Evolutionary conservation across 352 stramenopile species (phyloP), one percentile per base, ranked within the genome.

Genomic region (Thalassiosira mediterranea): DNA sequence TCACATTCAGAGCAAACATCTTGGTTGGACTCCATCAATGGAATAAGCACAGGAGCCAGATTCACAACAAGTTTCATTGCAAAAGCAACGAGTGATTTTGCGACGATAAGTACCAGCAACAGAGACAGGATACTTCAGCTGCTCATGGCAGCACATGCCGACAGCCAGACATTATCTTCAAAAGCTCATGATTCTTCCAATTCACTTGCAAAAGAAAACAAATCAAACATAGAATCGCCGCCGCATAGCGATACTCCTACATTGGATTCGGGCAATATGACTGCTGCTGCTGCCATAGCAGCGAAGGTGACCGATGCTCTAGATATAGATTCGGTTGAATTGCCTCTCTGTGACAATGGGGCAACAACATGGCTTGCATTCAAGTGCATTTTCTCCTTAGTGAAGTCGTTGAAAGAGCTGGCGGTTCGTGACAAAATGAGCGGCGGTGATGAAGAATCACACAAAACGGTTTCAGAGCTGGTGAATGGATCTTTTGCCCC

Each of bases 41-140:
- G 47, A 66, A 31, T 25, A 1, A 57, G 5, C 28, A 59, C 57
- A 34, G 15, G n/a, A 34, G 28, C 44, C 10, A 34, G 26, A 13
- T 21, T 32, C 19, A 81, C 56, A 19, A 47, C 76, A 44, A 67
- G 61, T 57, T 21, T 78, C 21, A 83, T 83, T 57, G 52, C 79
- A 13, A 68, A 90, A 83, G 70, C 86, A 34, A 74, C 73, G 10
- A 90, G 84, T 76, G 84, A 93, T 48, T 88, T 93, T 68, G 87
- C 83, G 37, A 92, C 86, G 3, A 91, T 91, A 49, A 84, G 68
- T 32, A 77, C 83, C 37, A 90, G 83, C 60, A 91, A 88, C 68
- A 61, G 80, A 57, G 85, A 90, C 49, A 70, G 87, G 47, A 91
- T 93, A 56, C 69, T 90, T 52, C 76, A 89, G 47, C 21, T 91